A percentile compares a stretch with the other conserved stretches of the same genome.
Evolutionary conservation across 345 rosid genomes (phyloP).

Genomic region (Syzygium grande): DNA sequence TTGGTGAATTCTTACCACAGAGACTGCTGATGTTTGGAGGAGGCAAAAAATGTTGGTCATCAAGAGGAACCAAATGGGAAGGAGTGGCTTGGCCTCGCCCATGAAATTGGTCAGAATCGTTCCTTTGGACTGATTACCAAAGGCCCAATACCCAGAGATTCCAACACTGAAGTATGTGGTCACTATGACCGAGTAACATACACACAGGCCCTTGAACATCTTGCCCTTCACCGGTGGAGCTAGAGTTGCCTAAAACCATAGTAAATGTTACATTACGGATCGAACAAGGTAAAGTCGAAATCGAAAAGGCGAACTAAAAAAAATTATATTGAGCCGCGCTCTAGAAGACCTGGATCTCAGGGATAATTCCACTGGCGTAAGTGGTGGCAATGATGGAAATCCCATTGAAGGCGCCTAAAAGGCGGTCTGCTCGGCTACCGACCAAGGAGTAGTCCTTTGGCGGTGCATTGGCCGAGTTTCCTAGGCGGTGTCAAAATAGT

Average conservation of each 20-base stretch:
- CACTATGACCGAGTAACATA: conserved; percentile 32
- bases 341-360: conserved; percentile 45
- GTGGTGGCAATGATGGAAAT: conserved; percentile 43
- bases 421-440: conserved; percentile 14
- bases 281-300: background rate
- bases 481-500: conserved; percentile 8
- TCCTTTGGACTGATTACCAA: conserved; percentile 26
- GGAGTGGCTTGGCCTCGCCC: conserved; percentile 25
- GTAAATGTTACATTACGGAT: background rate
- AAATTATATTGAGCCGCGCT: background rate
- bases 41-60: conserved; percentile 37
- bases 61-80: conserved; percentile 42
- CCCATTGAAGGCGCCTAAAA: conserved; percentile 35
- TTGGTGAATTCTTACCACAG: conserved; percentile 11
- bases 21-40: conserved; percentile 27
- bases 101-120: conserved; percentile 34
- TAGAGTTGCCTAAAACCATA: conserved; percentile 30
- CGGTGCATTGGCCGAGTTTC: conserved; percentile 34
- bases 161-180: conserved; percentile 35
- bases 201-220: conserved; percentile 49
- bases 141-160: conserved; percentile 56
- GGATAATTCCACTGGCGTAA: conserved; percentile 48
- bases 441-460: conserved; percentile 26
- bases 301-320: background rate
- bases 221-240: conserved; percentile 57